A percentile compares a stretch with the other conserved stretches of the same genome.
These are phyloP conservation scores for Dothidotthia symphoricarpi DNA, from an alignment of 2,329 filamentous ascomycete species.

Conservation along the genomic window DNA sequence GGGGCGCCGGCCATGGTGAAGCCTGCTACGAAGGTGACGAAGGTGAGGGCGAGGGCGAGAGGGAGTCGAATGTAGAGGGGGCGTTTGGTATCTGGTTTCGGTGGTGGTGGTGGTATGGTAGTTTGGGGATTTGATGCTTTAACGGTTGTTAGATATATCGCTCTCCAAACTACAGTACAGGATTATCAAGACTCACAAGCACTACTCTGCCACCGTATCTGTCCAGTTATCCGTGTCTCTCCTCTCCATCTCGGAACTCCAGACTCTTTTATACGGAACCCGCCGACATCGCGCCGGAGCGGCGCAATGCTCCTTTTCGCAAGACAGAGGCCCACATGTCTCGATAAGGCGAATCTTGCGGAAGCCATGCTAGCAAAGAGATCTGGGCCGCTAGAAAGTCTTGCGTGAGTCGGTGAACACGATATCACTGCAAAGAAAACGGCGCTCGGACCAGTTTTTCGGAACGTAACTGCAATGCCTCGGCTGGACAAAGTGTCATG, in stretches of 20 bases:
- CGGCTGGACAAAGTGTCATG: too few relatives aligned
- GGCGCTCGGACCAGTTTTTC: too few relatives aligned
- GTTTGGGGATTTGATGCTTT: slow-evolving; percentile 13
- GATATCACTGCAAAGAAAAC: too few relatives aligned
- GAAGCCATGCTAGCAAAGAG: slow-evolving; percentile 1
- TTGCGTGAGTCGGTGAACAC: too few relatives aligned
- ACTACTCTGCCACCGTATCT: slow-evolving; percentile 16
- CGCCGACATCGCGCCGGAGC: slow-evolving; percentile 26
- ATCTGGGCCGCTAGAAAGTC: neutral
- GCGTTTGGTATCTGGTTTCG: slow-evolving; percentile 11
- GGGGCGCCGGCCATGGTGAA: slow-evolving; percentile 59
- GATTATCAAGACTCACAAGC: slow-evolving; percentile 15
- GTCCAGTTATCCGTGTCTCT: slow-evolving; percentile 2
- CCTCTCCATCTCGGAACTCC: slow-evolving; percentile 5
- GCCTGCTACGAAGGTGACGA: slow-evolving; percentile 53
- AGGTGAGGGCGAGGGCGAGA: slow-evolving; percentile 47
- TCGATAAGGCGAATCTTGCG: slow-evolving; percentile 29
- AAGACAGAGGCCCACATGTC: slow-evolving; percentile 25
- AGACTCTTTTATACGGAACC: slow-evolving; percentile 14
- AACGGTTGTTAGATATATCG: slow-evolving; percentile 2
- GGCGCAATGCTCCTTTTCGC: slow-evolving; percentile 8
- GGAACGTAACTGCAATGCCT: neutral
- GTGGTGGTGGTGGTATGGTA: slow-evolving; percentile 8
- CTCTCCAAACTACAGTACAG: neutral
- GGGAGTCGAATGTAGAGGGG: slow-evolving; percentile 41